Conservation (phyloP, 805 yeast genomes). For the Ogataea kodamae region DNA sequence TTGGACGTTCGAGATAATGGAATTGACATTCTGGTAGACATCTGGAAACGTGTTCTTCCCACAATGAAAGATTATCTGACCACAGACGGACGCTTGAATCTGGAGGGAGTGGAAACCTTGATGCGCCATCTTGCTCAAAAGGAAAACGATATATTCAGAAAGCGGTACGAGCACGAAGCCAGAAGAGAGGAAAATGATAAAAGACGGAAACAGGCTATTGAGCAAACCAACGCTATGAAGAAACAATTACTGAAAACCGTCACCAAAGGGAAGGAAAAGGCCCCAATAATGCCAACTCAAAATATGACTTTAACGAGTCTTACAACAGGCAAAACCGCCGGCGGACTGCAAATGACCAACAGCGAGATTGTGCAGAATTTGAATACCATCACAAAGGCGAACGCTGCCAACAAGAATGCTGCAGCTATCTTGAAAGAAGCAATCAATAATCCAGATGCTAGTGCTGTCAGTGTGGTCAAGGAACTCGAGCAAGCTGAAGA, state of each 20-base stretch:
- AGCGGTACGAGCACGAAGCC: slow-evolving; percentile 63
- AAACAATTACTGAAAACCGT: slow-evolving; percentile 48
- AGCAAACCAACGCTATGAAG: slow-evolving; percentile 44
- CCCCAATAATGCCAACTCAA: slow-evolving; percentile 63
- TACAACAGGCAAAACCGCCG: slow-evolving; percentile 68
- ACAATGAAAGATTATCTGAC: slow-evolving; percentile 74
- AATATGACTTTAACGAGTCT: slow-evolving; percentile 71
- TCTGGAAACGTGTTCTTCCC: slow-evolving; percentile 80
- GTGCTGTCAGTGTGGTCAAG: slow-evolving; percentile 27
- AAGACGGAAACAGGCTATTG: slow-evolving; percentile 48
- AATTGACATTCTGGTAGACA: slow-evolving; percentile 70
- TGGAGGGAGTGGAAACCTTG: slow-evolving; percentile 71
- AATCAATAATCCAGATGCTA: slow-evolving; percentile 20
- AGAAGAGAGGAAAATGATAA: slow-evolving; percentile 64
- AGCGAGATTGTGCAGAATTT: slow-evolving; percentile 66
- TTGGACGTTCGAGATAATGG: slow-evolving; percentile 94
- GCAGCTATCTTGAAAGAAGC: slow-evolving; percentile 56
- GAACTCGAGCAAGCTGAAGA: slow-evolving; percentile 23
- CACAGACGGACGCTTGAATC: slow-evolving; percentile 79
- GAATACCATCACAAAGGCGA: slow-evolving; percentile 62
- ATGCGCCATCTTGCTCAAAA: slow-evolving; percentile 60
- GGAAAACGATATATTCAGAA: slow-evolving; percentile 75
- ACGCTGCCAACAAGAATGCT: slow-evolving; percentile 65
- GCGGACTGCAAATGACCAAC: slow-evolving; percentile 59
- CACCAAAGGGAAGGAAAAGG: slow-evolving; percentile 71